phyloP scores from a whole-genome alignment of 768 basidiomycete genomes.

The Cyclocybe aegerita region DNA sequence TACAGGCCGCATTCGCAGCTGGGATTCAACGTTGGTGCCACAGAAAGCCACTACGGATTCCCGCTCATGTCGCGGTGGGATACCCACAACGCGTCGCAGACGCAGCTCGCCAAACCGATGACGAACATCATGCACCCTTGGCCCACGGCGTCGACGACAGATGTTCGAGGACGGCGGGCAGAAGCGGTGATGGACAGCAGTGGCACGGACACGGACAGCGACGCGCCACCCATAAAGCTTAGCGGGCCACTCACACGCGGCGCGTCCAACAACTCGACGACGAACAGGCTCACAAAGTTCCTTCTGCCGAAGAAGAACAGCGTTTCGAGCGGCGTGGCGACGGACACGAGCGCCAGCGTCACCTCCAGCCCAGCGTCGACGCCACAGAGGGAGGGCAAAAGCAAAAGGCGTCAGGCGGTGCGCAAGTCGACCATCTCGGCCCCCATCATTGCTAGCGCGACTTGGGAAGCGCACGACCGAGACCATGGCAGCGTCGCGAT shows the following conservation, averaged over 20 bases:
- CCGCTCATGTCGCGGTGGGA: slow-evolving; percentile 5
- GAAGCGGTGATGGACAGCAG: too few relatives aligned
- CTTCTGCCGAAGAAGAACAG: slow-evolving; percentile 19
- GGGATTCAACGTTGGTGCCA: slow-evolving; percentile 2
- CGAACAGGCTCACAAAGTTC: slow-evolving; percentile 15
- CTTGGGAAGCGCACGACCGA: too few relatives aligned
- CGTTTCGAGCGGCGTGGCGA: neutral
- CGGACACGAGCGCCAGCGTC: neutral
- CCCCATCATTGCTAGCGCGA: too few relatives aligned
- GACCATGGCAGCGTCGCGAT: too few relatives aligned
- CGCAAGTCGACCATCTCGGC: too few relatives aligned
- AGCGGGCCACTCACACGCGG: neutral
- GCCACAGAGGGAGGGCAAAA: neutral
- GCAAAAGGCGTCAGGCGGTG: neutral
- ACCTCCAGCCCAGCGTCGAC: neutral
- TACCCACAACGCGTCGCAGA: slow-evolving; percentile 3
- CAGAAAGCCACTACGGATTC: slow-evolving; percentile 9
- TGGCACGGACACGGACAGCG: too few relatives aligned
- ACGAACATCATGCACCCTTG: neutral
- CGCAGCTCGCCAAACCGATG: slow-evolving; percentile 8
- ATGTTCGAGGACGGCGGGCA: too few relatives aligned
- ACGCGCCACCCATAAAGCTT: too few relatives aligned
- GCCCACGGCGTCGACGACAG: too few relatives aligned
- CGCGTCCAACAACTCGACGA: neutral
- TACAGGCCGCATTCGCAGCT: slow-evolving; percentile 14